Base-by-base conservation (phyloP, 345 rosid genomes). In the Geranium rotundifolium region DNA sequence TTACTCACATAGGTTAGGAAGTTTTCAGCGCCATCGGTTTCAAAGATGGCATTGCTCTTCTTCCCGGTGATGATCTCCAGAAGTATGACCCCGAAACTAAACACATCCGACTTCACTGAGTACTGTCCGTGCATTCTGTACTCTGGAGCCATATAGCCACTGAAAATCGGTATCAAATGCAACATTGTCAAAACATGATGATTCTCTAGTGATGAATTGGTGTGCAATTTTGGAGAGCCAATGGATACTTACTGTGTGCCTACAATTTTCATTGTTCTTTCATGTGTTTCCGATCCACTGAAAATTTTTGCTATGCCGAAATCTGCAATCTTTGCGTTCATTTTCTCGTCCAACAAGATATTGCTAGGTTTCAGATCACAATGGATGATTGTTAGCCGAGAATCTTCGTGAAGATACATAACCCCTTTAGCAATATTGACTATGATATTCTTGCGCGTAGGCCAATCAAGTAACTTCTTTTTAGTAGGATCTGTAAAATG, bases 141-240 rank as follows among this genome's bases (percentile, higher is more conserved):
- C 41, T 85, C 84, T 29, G 81, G 81, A 29, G 89, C 79, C 81
- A 77, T 84, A 72, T 81, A 84, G 5, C 86, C 89, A 71, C 80
- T 82, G 75, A 29, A 10, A 7, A 17, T 17, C 49, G 19, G 20
- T 46, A 54, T 17, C 16, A 7, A 23, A 46, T 41, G 37, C 19
- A 37, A 8, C 17, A 9, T 20, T 19, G 20, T 7, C 29, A 14
- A 7, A 1, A 8, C 7, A 19, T 52, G 19, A 6, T 3, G 19
- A 1, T 16, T 17, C 49, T 62, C 20, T 29, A 50, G 49, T 12
- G 4, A n/a, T n/a, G n/a, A 62, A 18, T 54, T 15, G 8, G 29
- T 7, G 19, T 9, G 8, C 14, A 62, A 49, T 63, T 7, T n/a
- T 10, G 4, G n/a, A 54, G n/a, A 29, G 9, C 5, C 15, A 54